These are phyloP conservation scores for Daldinia bambusicola DNA, from an alignment of 495 filamentous ascomycete species.

Conservation along the genomic window DNA sequence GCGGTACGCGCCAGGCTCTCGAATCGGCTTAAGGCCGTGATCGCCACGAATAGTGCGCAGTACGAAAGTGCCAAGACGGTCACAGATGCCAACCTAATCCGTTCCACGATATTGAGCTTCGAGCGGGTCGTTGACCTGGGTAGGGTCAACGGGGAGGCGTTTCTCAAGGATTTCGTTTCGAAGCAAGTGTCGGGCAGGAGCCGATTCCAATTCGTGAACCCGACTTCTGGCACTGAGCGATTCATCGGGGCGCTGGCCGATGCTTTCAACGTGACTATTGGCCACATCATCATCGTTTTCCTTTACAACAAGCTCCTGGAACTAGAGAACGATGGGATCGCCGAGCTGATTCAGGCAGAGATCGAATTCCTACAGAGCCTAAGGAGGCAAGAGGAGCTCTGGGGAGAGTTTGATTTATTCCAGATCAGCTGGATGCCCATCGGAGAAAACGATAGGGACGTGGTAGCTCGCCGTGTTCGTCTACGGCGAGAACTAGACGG, in stretches of 20 bases:
- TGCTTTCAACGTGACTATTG: conserved; percentile 22
- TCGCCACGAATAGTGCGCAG: not conserved
- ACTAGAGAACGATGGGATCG: not conserved
- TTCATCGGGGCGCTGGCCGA: conserved; percentile 9
- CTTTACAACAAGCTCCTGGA: conserved; percentile 11
- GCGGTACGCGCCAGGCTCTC: not conserved
- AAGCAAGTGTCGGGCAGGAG: not conserved
- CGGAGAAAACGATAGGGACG: not conserved
- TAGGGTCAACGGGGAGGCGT: not conserved
- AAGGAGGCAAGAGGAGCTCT: conserved; percentile 30
- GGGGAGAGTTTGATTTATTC: conserved; percentile 35
- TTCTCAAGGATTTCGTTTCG: not conserved
- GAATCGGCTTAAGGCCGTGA: not conserved
- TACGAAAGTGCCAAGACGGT: not conserved
- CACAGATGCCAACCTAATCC: too few relatives aligned
- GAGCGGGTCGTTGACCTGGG: not conserved
- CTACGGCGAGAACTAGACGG: not conserved
- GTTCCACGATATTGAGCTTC: not conserved
- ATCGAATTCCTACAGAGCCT: conserved; percentile 4
- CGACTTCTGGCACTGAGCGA: not conserved
- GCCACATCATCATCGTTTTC: not conserved
- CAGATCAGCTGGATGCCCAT: not conserved
- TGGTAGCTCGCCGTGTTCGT: not conserved
- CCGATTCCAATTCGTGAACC: not conserved
- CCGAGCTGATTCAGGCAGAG: not conserved